These are phyloP conservation scores for Naumovozyma castellii DNA, from an alignment of 805 yeast genomes.

Conservation along the genomic window DNA sequence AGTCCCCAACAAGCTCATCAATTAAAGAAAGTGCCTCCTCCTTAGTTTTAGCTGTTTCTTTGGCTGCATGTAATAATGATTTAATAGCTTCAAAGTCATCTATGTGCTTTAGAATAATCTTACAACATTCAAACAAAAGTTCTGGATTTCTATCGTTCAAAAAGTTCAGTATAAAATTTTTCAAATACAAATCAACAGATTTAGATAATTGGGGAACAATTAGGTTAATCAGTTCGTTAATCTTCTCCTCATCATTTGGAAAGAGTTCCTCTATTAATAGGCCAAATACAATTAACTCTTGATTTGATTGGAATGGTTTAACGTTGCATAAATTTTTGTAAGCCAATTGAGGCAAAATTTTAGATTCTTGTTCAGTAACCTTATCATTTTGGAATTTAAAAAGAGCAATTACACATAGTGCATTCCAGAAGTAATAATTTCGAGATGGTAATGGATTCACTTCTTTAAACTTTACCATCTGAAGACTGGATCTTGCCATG, in stretches of 20 bases:
- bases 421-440: constrained; percentile 42
- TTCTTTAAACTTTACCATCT: constrained; percentile 20
- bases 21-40: constrained; percentile 31
- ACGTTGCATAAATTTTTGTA: constrained; percentile 43
- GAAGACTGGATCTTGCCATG: constrained; percentile 46
- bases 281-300: constrained; percentile 56
- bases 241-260: constrained; percentile 22
- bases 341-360: constrained; percentile 53
- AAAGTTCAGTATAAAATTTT: constrained; percentile 42
- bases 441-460: constrained; percentile 19
- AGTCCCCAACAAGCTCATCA: constrained; percentile 16
- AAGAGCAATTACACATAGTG: constrained; percentile 37
- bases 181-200: constrained; percentile 52
- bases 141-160: constrained; percentile 38
- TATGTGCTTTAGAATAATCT: constrained; percentile 41
- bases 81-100: constrained; percentile 52
- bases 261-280: constrained; percentile 35
- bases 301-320: constrained; percentile 46
- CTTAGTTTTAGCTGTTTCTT: constrained; percentile 39
- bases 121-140: constrained; percentile 34
- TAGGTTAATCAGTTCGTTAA: constrained; percentile 30
- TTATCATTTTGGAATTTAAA: constrained; percentile 33
- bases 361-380: constrained; percentile 37
- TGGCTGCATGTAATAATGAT: constrained; percentile 47
- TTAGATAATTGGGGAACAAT: constrained; percentile 26